Evolutionary conservation across 2,329 filamentous ascomycete species (phyloP).

Genomic region (Monilinia fructigena): DNA sequence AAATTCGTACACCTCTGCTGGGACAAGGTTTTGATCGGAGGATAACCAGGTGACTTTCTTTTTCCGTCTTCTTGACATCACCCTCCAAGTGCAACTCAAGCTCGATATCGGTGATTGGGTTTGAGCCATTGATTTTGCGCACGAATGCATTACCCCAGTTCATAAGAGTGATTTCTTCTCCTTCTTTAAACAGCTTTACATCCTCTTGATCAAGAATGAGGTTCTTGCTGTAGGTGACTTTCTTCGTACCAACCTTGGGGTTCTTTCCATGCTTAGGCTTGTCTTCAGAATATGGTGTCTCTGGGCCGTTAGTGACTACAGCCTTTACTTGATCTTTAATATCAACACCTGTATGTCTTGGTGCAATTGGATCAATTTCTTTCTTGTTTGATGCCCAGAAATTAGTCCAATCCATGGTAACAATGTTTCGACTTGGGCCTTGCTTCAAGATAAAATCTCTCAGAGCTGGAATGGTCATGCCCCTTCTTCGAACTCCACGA

Average conservation of each 20-base stretch:
- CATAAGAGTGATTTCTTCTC: constrained; percentile 95
- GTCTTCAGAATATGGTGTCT: constrained; percentile 64
- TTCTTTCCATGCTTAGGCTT: constrained; percentile 92
- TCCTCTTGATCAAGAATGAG: constrained; percentile 86
- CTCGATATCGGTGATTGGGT: constrained; percentile 66
- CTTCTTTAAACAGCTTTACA: constrained; percentile 73
- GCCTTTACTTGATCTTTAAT: constrained; percentile 71
- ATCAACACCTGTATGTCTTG: constrained; percentile 71
- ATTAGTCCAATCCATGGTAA: constrained; percentile 78
- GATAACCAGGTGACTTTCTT: constrained; percentile 98
- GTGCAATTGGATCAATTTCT: constrained; percentile 74
- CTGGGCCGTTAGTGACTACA: constrained; percentile 63
- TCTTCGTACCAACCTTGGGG: constrained; percentile 77
- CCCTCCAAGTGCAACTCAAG: constrained; percentile 88
- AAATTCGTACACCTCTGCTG: constrained; percentile 87
- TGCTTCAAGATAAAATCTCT: constrained; percentile 83
- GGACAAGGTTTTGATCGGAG: constrained; percentile 72
- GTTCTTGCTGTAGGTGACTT: constrained; percentile 72
- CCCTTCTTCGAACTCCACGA: constrained; percentile 73
- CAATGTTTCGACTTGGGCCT: constrained; percentile 79
- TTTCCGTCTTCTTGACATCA: constrained; percentile 91
- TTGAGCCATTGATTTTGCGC: constrained; percentile 58
- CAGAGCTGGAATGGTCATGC: constrained; percentile 75
- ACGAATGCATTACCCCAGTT: constrained; percentile 91
- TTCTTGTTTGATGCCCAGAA: constrained; percentile 75